Base-by-base conservation (phyloP, 331 rosid species). In the Malus hybrid region DNA sequence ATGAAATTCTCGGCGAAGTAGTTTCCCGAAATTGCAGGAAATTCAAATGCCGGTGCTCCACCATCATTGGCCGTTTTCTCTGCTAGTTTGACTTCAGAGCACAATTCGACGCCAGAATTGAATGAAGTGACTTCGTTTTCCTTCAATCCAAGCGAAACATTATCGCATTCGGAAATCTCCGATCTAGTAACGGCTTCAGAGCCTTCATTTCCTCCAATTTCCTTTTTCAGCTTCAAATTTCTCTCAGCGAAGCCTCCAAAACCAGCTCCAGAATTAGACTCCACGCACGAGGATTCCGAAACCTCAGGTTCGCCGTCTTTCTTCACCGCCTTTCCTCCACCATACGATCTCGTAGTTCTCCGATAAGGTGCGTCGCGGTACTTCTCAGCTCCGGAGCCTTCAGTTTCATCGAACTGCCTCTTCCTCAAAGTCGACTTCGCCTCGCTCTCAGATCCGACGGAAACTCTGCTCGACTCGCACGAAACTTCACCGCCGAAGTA, bases 231-330 rank as follows among this genome's bases (percentile, higher is more conserved):
- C 75, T 83, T 86, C 71, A 83, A 67, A 69, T 56, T 87, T 28
- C 83, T 82, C 60, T 69, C 76, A 12, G 69, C 74, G 4, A 56
- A 52, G 73, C 55, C 70, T 18, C 60, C 83, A 70, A 76, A 71
- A 73, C 42, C 74, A 42, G 72, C 80, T 61, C 88, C 87, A 20
- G 85, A 85, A 78, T 72, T 90, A 3, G 99, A 94, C 66, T 92
- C 96, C 79, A 92, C 99, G 15, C 97, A 94, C 52, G 97, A 92
- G 56, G 85, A 78, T 74, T 90, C 96, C 0, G 97, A 89, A 5
- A 80, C 81, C 61, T 91, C 93, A 5, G 70, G 80, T 46, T 84
- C 90, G 18, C 82, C 74, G 56, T 24, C 81, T 27, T 76, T 76
- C 52, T 62, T 55, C 20, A 59, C 81, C 46, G 16, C 70, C 70